phyloP scores from a whole-genome alignment of 371 early-diverging fungal genomes.

The Capniomyces stellatus region DNA sequence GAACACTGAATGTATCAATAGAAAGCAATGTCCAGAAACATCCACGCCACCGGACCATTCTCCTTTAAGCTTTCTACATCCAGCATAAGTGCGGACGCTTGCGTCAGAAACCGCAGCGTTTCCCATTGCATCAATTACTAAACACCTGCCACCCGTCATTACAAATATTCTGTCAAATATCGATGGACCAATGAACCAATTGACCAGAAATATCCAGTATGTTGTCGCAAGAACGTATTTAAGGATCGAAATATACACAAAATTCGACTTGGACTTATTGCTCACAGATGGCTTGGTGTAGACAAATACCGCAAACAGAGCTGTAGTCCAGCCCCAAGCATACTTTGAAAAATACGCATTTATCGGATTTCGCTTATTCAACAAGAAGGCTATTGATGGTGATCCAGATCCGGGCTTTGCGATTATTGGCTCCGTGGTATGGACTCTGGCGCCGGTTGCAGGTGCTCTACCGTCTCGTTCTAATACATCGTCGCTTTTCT shows the following conservation, averaged over 20 bases:
- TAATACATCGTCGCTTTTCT: too few species aligned
- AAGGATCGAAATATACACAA: constrained; percentile 9
- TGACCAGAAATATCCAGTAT: constrained; percentile 68
- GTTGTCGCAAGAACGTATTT: constrained; percentile 48
- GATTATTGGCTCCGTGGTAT: too few species aligned
- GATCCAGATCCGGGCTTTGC: too few species aligned
- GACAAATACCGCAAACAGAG: constrained; percentile 29
- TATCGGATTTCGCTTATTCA: constrained; percentile 53
- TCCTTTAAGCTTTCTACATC: constrained; percentile 48
- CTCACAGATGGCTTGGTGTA: constrained; percentile 15
- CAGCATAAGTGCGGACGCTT: constrained; percentile 2
- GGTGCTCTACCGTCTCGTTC: too few species aligned
- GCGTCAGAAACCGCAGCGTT: constrained; percentile 3
- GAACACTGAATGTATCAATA: constrained; percentile 64
- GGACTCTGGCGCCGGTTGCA: too few species aligned
- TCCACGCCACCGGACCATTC: constrained; percentile 60
- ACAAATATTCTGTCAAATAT: constrained; percentile 61
- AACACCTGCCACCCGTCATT: constrained; percentile 44
- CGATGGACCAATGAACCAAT: constrained; percentile 67
- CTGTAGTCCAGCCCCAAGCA: constrained; percentile 69
- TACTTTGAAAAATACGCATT: constrained; percentile 60
- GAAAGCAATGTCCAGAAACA: constrained; percentile 75
- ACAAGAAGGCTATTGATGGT: too few species aligned
- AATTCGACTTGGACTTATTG: constrained; percentile 3
- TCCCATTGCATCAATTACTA: constrained; percentile 6